Evolutionary conservation across 208 protist genomes (phyloP).

Genomic region (Acanthamoeba healyi): DNA sequence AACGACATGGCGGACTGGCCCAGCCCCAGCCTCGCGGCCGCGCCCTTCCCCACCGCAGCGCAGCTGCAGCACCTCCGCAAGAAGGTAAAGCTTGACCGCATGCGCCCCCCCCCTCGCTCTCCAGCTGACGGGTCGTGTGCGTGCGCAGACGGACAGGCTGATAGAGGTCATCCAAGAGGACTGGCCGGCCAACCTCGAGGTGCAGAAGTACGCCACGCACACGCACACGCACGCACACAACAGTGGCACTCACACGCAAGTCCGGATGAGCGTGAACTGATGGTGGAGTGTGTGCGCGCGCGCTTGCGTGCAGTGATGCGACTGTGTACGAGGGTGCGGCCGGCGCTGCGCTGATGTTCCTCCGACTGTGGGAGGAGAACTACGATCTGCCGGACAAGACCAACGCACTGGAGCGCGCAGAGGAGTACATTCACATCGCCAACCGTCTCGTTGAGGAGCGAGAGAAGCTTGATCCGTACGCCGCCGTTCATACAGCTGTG

Average conservation of each 20-base stretch:
- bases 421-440: background rate
- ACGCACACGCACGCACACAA: background rate
- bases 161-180: slow-evolving; percentile 32
- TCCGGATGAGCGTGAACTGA: background rate
- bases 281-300: background rate
- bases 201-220: background rate
- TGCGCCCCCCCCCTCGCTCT: background rate
- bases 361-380: background rate
- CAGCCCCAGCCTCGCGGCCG: too few species aligned
- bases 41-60: background rate
- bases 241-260: background rate
- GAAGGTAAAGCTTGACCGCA: slow-evolving; percentile 6
- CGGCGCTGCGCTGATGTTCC: background rate
- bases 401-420: background rate
- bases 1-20: background rate
- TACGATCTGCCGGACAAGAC: background rate
- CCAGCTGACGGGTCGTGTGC: background rate
- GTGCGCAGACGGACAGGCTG: slow-evolving; percentile 10
- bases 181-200: background rate
- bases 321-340: slow-evolving; percentile 23
- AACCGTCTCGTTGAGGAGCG: background rate
- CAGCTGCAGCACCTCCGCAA: background rate
- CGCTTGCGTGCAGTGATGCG: background rate
- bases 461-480: background rate
- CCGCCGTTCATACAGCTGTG: background rate